Evolutionary conservation across 192 early-diverging fungal genomes (phyloP).

Genomic region (Linnemannia zychae): DNA sequence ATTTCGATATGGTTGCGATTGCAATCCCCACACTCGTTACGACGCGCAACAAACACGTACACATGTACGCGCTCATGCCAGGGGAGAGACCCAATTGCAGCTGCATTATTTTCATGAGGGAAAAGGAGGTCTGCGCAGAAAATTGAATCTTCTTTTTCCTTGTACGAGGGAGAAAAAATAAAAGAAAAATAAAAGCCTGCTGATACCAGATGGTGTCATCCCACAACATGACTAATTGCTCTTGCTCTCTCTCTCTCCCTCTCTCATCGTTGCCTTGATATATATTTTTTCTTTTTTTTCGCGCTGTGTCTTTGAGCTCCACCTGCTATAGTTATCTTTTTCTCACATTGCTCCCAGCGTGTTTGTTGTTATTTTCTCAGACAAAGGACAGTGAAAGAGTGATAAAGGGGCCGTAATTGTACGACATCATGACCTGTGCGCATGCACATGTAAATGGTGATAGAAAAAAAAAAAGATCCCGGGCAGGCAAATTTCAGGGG

Average conservation of each 20-base stretch:
- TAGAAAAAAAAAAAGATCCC: background rate
- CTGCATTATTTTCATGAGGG: too few relatives aligned
- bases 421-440: background rate
- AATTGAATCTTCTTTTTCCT: background rate
- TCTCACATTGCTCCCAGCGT: background rate
- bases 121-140: background rate
- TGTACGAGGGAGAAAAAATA: background rate
- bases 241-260: background rate
- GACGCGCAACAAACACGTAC: too few relatives aligned
- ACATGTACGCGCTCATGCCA: too few relatives aligned
- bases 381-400: background rate
- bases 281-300: background rate
- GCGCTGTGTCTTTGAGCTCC: background rate
- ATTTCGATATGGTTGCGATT: too few relatives aligned
- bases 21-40: too few relatives aligned
- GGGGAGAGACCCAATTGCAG: too few relatives aligned
- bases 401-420: background rate
- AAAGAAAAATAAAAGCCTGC: background rate
- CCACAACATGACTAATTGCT: background rate
- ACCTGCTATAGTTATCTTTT: background rate
- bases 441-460: background rate
- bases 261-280: background rate
- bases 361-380: too few relatives aligned
- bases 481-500: background rate
- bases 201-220: slow-evolving; percentile 28